These are phyloP conservation scores for Helotiales sp. DNA, from an alignment of 2,329 filamentous ascomycete species.

Conservation along the genomic window DNA sequence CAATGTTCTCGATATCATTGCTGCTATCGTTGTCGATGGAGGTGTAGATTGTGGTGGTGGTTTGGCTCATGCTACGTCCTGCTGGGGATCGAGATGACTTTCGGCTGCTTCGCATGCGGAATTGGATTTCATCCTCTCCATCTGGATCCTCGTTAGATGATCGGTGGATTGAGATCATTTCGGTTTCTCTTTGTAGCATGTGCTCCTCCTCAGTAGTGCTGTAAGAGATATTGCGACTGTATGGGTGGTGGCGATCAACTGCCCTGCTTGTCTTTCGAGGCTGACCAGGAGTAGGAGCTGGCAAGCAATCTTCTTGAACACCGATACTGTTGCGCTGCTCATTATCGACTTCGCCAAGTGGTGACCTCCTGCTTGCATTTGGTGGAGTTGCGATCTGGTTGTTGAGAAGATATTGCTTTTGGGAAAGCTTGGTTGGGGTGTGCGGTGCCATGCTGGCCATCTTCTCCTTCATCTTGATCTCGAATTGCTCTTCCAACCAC, in stretches of 20 bases:
- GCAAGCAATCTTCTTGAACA: constrained; percentile 87
- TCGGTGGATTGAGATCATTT: constrained; percentile 65
- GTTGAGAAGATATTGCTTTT: constrained; percentile 61
- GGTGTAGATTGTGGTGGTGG: constrained; percentile 70
- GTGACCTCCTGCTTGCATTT: constrained; percentile 77
- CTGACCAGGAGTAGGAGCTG: constrained; percentile 93
- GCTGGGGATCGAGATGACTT: constrained; percentile 66
- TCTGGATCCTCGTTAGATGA: constrained; percentile 74
- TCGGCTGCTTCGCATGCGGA: constrained; percentile 73
- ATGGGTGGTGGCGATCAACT: constrained; percentile 74
- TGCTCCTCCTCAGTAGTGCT: constrained; percentile 56
- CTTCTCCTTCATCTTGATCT: constrained; percentile 57
- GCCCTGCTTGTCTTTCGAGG: constrained; percentile 85
- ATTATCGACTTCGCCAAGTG: constrained; percentile 91
- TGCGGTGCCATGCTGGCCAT: constrained; percentile 54
- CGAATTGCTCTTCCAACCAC: constrained; percentile 76
- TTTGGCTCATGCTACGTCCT: constrained; percentile 69
- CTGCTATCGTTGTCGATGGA: constrained; percentile 70
- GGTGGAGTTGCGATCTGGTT: constrained; percentile 82
- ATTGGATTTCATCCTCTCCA: constrained; percentile 71
- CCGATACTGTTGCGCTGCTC: constrained; percentile 68
- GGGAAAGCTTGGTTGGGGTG: constrained; percentile 66
- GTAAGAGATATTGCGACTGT: constrained; percentile 61
- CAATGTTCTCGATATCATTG: constrained; percentile 74
- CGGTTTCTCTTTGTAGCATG: constrained; percentile 58